A percentile compares a stretch with the other conserved stretches of the same genome.
Evolutionary conservation across 108 stramenopile species (phyloP).

Genomic region (Fragilariopsis cylindrus): DNA sequence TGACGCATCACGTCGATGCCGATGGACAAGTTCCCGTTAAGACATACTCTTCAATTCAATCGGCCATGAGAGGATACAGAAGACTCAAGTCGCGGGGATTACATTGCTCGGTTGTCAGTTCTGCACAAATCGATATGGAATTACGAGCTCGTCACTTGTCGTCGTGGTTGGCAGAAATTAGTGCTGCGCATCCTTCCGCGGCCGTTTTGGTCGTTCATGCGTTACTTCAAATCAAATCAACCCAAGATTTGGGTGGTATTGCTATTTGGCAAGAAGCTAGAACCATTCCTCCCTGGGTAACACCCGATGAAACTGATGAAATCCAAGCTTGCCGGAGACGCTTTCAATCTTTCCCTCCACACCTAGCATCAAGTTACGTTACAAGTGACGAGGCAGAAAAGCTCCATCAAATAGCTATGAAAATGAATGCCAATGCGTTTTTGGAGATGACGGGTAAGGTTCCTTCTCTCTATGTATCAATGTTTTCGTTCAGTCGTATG

Average conservation of each 20-base stretch:
- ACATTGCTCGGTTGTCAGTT: slow-evolving; percentile 76
- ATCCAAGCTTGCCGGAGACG: slow-evolving; percentile 55
- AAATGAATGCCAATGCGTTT: slow-evolving; percentile 46
- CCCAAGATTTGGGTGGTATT: slow-evolving; percentile 67
- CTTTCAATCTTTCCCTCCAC: slow-evolving; percentile 73
- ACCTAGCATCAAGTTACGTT: slow-evolving; percentile 74
- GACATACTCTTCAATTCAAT: slow-evolving; percentile 49
- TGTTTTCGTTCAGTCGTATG: background rate
- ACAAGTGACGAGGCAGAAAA: slow-evolving; percentile 74
- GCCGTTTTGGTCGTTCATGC: slow-evolving; percentile 79
- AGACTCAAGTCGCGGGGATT: slow-evolving; percentile 70
- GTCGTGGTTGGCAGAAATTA: slow-evolving; percentile 77
- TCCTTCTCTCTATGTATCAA: background rate
- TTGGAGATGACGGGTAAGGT: slow-evolving; percentile 53
- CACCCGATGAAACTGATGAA: slow-evolving; percentile 33
- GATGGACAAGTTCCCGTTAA: slow-evolving; percentile 84
- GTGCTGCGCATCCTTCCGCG: slow-evolving; percentile 78
- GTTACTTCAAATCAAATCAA: slow-evolving; percentile 68
- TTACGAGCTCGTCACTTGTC: slow-evolving; percentile 65
- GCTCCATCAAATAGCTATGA: slow-evolving; percentile 53
- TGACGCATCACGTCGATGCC: slow-evolving; percentile 81
- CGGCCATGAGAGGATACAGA: slow-evolving; percentile 68
- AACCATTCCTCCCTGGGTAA: slow-evolving; percentile 75
- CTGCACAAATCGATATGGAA: slow-evolving; percentile 72
- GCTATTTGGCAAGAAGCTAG: slow-evolving; percentile 74